These are phyloP conservation scores for Coriaria nepalensis DNA, from an alignment of 306 rosid genomes.

Conservation along the genomic window DNA sequence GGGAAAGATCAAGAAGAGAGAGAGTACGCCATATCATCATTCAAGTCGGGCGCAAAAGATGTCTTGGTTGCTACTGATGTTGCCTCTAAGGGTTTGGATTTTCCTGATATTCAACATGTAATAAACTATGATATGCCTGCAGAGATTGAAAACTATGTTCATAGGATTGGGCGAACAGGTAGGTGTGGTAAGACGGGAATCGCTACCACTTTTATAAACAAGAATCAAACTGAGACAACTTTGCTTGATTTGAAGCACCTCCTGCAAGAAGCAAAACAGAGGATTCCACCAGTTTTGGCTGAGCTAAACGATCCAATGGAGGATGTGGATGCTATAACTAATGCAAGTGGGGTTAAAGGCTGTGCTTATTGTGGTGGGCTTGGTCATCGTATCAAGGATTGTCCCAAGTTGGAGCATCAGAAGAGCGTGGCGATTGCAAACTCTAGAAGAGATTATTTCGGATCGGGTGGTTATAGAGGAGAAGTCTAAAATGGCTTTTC, in stretches of 20 bases:
- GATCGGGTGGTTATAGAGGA: constrained; percentile 86
- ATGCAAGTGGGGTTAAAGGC: constrained; percentile 75
- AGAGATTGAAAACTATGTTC: constrained; percentile 91
- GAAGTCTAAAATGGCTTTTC: constrained; percentile 48
- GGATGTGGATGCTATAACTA: constrained; percentile 50
- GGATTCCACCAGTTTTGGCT: constrained; percentile 88
- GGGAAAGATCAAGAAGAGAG: constrained; percentile 97
- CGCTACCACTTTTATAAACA: constrained; percentile 84
- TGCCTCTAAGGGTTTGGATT: constrained; percentile 92
- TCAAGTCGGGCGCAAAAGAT: constrained; percentile 77
- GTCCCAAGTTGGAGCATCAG: constrained; percentile 85
- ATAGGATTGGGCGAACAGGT: constrained; percentile 92
- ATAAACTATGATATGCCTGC: constrained; percentile 93
- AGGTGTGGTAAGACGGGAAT: constrained; percentile 94
- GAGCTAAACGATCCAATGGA: constrained; percentile 91
- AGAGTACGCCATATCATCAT: constrained; percentile 69
- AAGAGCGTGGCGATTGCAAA: constrained; percentile 69
- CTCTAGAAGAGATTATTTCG: constrained; percentile 75
- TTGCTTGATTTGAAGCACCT: constrained; percentile 90
- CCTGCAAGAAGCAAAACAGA: constrained; percentile 92
- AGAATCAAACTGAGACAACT: constrained; percentile 88
- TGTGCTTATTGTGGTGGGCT: constrained; percentile 95
- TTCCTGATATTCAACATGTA: constrained; percentile 93
- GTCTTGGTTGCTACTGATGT: constrained; percentile 94
- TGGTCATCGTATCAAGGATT: constrained; percentile 79